Conservation (phyloP, 2,329 filamentous ascomycete genomes). For the Apiospora sp. region DNA sequence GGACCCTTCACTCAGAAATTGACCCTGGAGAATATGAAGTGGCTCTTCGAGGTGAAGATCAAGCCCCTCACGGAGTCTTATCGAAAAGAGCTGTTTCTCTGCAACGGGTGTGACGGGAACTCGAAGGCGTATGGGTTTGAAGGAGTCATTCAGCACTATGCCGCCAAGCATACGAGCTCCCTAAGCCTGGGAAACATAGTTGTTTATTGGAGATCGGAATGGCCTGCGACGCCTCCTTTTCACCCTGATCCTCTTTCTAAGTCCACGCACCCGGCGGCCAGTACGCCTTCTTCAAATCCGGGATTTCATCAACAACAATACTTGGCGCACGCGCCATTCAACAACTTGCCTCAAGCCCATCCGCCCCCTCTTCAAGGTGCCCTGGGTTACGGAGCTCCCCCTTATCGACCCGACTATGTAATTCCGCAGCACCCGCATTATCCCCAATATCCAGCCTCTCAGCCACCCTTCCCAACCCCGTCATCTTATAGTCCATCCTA, state of each 20-base stretch:
- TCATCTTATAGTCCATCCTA: not conserved
- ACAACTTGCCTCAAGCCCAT: not conserved
- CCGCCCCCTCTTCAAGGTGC: not conserved
- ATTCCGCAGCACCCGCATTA: not conserved
- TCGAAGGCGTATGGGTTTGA: conserved; percentile 78
- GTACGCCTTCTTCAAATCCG: conserved; percentile 12
- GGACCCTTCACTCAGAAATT: conserved; percentile 68
- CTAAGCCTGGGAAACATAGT: conserved; percentile 77
- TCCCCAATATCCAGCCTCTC: conserved; percentile 11
- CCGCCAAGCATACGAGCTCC: conserved; percentile 77
- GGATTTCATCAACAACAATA: not conserved
- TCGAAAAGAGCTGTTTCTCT: conserved; percentile 78
- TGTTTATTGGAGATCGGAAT: conserved; percentile 82
- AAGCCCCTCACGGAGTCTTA: conserved; percentile 71
- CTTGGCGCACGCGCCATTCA: not conserved
- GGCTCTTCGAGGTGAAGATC: conserved; percentile 81
- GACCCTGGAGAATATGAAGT: conserved; percentile 86
- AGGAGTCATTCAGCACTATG: conserved; percentile 82
- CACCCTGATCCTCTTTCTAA: conserved; percentile 60
- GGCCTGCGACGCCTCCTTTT: conserved; percentile 80
- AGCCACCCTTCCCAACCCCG: not conserved
- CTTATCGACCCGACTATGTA: conserved; percentile 10
- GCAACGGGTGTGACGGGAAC: conserved; percentile 71
- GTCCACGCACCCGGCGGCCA: conserved; percentile 27
- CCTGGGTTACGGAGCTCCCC: not conserved